Evolutionary conservation across 202 grass and related monocot species (phyloP), one percentile per base, ranked within the genome.

Genomic region (Carex sylvatica): DNA sequence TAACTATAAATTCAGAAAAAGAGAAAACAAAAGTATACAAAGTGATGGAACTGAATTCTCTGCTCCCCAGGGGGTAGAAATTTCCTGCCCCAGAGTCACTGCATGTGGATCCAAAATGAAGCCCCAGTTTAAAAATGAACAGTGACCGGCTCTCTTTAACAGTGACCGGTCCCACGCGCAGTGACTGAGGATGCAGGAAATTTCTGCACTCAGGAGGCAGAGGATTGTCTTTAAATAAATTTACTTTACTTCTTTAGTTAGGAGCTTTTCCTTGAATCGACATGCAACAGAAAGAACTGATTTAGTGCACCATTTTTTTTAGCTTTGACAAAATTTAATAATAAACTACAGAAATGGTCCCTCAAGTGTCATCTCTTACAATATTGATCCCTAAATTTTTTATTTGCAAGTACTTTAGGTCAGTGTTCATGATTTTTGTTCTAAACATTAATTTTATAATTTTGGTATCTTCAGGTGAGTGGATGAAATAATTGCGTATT

Each of bases 301-400:
- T 40, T 40, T 6, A 40, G 26, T 14, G 16, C 15, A 9, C 15
- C 35, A 30, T 8, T 58, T 58, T 55, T 55, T 6, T 33, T 58
- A 58, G 7, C 52, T 15, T 3, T 58, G 6, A 19, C 7, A 75
- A 31, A 6, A 55, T 54, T 18, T 55, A 28, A 19, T 58, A 55
- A 28, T 18, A 56, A 20, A 47, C 15, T 72, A 72, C 40, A 72
- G 68, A 36, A 77, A 77, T 58, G 28, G 73, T 58, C 73, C 72
- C 51, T 35, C 26, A 54, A 35, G 3, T 35, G 15, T 77, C 52
- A 77, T 56, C 23, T 12, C 7, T 77, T 58, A 8, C 52, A 33
- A 56, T 77, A 24, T 35, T 38, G 53, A 77, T 77, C 74, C 52
- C 16, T 20, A 3, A 77, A 2, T 35, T 58, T 72, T 44, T 54